These are phyloP conservation scores for Canna indica DNA, from an alignment of 176 grass and related monocot species.

Conservation along the genomic window DNA sequence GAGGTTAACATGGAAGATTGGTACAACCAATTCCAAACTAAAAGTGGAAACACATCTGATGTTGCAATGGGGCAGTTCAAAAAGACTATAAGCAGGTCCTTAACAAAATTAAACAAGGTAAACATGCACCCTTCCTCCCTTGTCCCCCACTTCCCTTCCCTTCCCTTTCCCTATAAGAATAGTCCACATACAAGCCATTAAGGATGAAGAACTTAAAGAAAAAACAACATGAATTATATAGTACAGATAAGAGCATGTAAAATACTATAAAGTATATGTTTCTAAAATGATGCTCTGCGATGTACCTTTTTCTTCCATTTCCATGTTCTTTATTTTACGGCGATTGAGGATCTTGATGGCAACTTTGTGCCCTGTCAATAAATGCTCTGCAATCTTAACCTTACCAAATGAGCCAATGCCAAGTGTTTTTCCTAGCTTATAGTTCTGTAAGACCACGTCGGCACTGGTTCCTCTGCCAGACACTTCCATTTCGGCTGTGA, in stretches of 20 bases:
- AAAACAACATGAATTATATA: neutral
- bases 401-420: conserved; percentile 91
- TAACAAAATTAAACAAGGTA: too few species aligned
- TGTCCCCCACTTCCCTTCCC: too few species aligned
- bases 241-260: neutral
- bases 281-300: neutral
- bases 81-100: too few species aligned
- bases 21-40: too few species aligned
- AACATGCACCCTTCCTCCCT: too few species aligned
- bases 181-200: too few species aligned
- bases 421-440: conserved; percentile 75
- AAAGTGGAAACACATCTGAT: too few species aligned
- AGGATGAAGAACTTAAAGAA: neutral
- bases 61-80: too few species aligned
- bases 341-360: conserved; percentile 88
- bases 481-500: conserved; percentile 41
- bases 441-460: conserved; percentile 57
- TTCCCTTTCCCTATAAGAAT: too few species aligned
- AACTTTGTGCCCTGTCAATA: conserved; percentile 65
- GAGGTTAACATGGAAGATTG: too few species aligned
- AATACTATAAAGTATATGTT: neutral
- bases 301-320: conserved; percentile 91
- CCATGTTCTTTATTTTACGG: conserved; percentile 66
- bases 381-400: conserved; percentile 92
- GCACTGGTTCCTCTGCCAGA: conserved; percentile 35